Evolutionary conservation across 129 eudicot species (phyloP), one percentile per base, ranked within the genome.

Genomic region (Pseudognaphalium luteoalbum): DNA sequence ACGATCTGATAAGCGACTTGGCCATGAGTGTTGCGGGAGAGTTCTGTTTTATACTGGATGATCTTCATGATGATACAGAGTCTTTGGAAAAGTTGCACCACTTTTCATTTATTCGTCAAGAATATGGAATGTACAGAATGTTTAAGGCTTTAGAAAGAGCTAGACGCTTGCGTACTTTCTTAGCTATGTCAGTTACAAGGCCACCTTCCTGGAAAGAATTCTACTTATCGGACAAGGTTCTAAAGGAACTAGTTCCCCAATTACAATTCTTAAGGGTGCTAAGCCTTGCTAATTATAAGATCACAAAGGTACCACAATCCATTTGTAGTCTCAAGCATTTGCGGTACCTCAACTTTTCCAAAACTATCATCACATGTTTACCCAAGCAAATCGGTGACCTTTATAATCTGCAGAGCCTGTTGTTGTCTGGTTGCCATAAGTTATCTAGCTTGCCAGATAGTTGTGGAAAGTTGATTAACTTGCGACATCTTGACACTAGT

Each of bases 401-500:
- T 61, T 64, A 25, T 80, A 71, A 78, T 64, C 78, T 87, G n/a
- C 85, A 87, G 25, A 82, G 81, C 17, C 32, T 87, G 63, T 61
- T 80, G n/a, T 8, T 84, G 21, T 7, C 71, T 6, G 25, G 64
- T 57, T 88, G 92, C 42, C 15, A 22, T 1, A 0, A 20, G 21
- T 68, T 85, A 44, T 4, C 21, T 30, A 80, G 78, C 71, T 29
- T 85, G 73, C 87, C 87, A 20, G n/a, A 68, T 0, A 41, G 74
- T 30, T 1, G 66, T 4, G 56, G 35, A 10, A 34, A 81, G 50
- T 52, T 88, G 16, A 33, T 58, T 4, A 83, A 72, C 70, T 37
- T 88, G 9, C 79, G 86, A 5, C 86, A 86, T 79, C 85, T 85
- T 37, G 86, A 86, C 44, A 81, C 41, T 22, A 35, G 75, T 12